Evolutionary conservation across 129 eudicot genomes (phyloP).

Genomic region (Flaveria brownii): DNA sequence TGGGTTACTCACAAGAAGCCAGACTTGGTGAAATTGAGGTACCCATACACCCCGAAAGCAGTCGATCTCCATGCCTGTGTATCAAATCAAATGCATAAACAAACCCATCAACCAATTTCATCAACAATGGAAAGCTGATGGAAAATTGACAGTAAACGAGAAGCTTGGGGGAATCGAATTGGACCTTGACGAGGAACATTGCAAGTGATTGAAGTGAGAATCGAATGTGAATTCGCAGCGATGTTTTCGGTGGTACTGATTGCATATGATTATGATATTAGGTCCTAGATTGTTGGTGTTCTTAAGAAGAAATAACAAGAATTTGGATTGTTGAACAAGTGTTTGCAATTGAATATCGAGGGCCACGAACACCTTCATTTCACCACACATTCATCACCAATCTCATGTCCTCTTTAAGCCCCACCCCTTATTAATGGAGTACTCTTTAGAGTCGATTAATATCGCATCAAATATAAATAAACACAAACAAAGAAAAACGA

Average conservation of each 20-base stretch:
- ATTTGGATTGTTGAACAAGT: background rate
- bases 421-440: no score
- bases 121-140: constrained; percentile 6
- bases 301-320: background rate
- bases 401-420: no score
- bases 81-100: background rate
- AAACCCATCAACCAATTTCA: background rate
- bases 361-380: constrained; percentile 18
- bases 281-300: constrained; percentile 19
- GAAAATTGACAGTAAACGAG: background rate
- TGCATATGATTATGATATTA: constrained; percentile 12
- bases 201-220: constrained; percentile 50
- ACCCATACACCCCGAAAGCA: constrained; percentile 84
- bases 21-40: constrained; percentile 87
- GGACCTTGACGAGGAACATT: constrained; percentile 84
- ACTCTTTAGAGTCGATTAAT: no score
- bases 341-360: constrained; percentile 13
- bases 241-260: constrained; percentile 16
- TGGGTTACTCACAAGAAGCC: constrained; percentile 61
- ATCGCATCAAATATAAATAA: no score
- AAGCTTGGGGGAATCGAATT: background rate
- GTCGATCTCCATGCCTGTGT: constrained; percentile 78
- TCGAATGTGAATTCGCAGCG: constrained; percentile 35
- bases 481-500: no score
- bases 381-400: constrained; percentile 11